phyloP scores from a whole-genome alignment of 257 asterid species.

The Voacanga thouarsii region DNA sequence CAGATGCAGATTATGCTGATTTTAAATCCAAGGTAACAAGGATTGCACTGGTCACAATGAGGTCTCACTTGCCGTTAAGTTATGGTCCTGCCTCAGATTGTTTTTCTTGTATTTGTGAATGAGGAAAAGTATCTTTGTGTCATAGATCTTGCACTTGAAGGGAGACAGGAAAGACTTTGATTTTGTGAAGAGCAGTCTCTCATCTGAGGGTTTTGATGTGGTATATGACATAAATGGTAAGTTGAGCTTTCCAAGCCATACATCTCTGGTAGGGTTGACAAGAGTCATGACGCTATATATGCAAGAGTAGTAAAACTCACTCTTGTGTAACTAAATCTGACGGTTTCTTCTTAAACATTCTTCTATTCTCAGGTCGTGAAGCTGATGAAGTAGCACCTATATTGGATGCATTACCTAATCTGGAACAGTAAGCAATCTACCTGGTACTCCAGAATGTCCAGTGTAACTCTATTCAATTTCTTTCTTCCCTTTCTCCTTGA shows the following conservation, averaged over 20 bases:
- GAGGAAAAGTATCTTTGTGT: background rate
- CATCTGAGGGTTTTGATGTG: conserved; percentile 90
- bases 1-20: conserved; percentile 68
- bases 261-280: background rate
- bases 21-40: conserved; percentile 65
- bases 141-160: conserved; percentile 81
- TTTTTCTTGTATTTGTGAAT: background rate
- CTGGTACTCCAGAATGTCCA: background rate
- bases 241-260: background rate
- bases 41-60: background rate
- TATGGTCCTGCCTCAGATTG: background rate
- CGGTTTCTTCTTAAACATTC: background rate
- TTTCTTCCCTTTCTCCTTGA: background rate
- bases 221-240: conserved; percentile 94
- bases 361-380: conserved; percentile 67
- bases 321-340: background rate
- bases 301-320: background rate
- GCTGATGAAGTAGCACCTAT: conserved; percentile 91
- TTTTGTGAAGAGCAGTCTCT: conserved; percentile 82
- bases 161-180: conserved; percentile 92
- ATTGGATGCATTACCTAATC: conserved; percentile 82
- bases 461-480: background rate
- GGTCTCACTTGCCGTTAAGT: background rate
- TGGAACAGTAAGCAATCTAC: conserved; percentile 71
- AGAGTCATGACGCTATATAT: background rate